Percentiles rank a stretch among this genome's conserved stretches.
phyloP scores from a whole-genome alignment of 768 basidiomycete species.

The Lactarius tabidus region DNA sequence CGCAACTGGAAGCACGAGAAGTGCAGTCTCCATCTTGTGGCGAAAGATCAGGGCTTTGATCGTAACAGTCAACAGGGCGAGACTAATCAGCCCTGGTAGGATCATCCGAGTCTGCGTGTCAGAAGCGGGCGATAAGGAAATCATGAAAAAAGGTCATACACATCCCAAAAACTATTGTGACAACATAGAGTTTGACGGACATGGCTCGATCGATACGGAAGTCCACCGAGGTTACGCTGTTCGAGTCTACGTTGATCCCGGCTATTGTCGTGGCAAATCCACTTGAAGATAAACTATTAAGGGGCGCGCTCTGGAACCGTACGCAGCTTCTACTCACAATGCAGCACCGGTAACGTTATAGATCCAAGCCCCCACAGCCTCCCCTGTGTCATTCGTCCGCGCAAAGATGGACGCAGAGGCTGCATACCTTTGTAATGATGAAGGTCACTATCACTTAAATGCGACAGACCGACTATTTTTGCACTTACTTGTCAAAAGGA shows the following conservation, averaged over 20 bases:
- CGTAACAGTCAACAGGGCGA: constrained; percentile 7
- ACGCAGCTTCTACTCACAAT: constrained; percentile 4
- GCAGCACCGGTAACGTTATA: constrained; percentile 1
- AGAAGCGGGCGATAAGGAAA: background rate
- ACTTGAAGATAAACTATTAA: constrained; percentile 1
- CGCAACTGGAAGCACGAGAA: constrained; percentile 28
- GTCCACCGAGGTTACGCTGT: background rate
- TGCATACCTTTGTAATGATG: background rate
- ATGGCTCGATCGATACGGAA: constrained; percentile 3
- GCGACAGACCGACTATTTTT: no score
- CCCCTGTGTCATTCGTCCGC: constrained; percentile 7
- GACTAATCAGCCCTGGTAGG: constrained; percentile 16
- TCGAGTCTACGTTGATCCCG: background rate
- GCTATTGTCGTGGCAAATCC: constrained; percentile 6
- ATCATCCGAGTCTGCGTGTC: background rate
- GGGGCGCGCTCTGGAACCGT: no score
- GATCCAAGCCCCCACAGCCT: constrained; percentile 6
- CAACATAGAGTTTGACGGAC: constrained; percentile 13
- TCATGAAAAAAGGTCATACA: constrained; percentile 5
- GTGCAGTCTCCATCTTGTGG: constrained; percentile 24
- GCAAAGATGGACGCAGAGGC: constrained; percentile 7
- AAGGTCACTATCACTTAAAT: no score
- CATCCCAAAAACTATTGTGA: constrained; percentile 19
- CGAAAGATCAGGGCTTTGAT: constrained; percentile 26
- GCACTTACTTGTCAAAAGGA: constrained; percentile 15